Conservation (phyloP, 441 rosid genomes). For the California macrophylla region DNA sequence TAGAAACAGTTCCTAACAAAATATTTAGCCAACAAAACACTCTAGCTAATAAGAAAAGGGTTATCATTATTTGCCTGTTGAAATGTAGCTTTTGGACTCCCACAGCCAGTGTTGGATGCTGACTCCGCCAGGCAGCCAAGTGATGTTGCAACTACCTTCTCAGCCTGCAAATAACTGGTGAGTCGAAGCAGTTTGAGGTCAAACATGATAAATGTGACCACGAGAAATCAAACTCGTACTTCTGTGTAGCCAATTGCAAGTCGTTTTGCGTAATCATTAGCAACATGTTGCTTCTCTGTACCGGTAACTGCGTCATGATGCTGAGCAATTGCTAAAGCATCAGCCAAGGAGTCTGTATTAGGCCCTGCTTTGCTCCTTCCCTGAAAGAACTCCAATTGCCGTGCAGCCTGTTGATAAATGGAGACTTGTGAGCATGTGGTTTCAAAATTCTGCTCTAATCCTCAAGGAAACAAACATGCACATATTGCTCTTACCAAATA, state of each 20-base stretch:
- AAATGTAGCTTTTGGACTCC: slow-evolving; percentile 35
- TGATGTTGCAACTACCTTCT: slow-evolving; percentile 69
- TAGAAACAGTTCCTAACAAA: neutral
- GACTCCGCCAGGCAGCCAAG: slow-evolving; percentile 63
- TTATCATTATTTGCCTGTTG: slow-evolving; percentile 52
- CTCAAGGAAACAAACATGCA: slow-evolving; percentile 7
- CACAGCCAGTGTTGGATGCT: slow-evolving; percentile 26
- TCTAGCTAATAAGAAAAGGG: too few relatives aligned
- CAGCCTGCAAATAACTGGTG: slow-evolving; percentile 51
- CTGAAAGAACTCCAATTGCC: slow-evolving; percentile 82
- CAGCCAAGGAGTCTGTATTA: slow-evolving; percentile 72
- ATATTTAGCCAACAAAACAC: too few relatives aligned
- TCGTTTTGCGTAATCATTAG: slow-evolving; percentile 88
- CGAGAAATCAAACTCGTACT: slow-evolving; percentile 33
- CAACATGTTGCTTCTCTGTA: slow-evolving; percentile 92
- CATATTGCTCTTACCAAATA: slow-evolving; percentile 52
- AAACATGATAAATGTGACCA: slow-evolving; percentile 15
- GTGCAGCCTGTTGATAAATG: slow-evolving; percentile 57
- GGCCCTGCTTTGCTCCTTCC: slow-evolving; percentile 65
- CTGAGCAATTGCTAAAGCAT: slow-evolving; percentile 90
- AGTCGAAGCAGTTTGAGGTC: slow-evolving; percentile 7
- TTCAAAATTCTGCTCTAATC: neutral
- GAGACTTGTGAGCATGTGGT: slow-evolving; percentile 14
- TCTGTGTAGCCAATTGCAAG: slow-evolving; percentile 76
- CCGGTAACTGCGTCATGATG: slow-evolving; percentile 98